Percentiles rank a stretch among this genome's conserved stretches.
Conservation (phyloP, 371 early-diverging fungal species). For the Parasitella parasitica region DNA sequence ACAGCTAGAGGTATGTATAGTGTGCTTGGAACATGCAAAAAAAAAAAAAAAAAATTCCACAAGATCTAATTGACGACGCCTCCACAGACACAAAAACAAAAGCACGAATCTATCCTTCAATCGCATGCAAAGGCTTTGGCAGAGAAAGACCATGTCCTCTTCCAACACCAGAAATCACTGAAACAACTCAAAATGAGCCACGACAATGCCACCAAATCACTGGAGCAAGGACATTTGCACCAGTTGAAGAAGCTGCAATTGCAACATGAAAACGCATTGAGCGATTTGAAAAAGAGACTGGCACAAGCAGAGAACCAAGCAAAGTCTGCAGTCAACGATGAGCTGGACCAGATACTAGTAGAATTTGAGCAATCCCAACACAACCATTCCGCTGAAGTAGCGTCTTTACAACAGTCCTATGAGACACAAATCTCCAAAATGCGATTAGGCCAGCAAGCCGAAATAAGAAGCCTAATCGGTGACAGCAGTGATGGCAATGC, state of each 20-base stretch:
- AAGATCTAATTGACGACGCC: no score
- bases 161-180: constrained; percentile 38
- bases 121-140: constrained; percentile 45
- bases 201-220: constrained; percentile 26
- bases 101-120: constrained; percentile 41
- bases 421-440: constrained; percentile 39
- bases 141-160: constrained; percentile 39
- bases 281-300: constrained; percentile 28
- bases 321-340: constrained; percentile 41
- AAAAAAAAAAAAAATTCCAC: no score
- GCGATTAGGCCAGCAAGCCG: constrained; percentile 31
- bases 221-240: constrained; percentile 37
- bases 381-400: constrained; percentile 40
- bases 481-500: background rate
- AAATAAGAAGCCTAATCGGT: background rate
- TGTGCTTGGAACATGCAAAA: no score
- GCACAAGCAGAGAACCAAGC: constrained; percentile 36
- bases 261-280: constrained; percentile 29
- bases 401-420: constrained; percentile 36
- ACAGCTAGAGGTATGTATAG: constrained; percentile 39
- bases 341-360: constrained; percentile 41
- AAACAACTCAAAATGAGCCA: constrained; percentile 33
- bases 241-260: constrained; percentile 25
- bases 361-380: constrained; percentile 56
- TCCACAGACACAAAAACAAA: constrained; percentile 44